These are phyloP conservation scores for Salvia splendens DNA, from an alignment of 257 asterid species.

Conservation along the genomic window DNA sequence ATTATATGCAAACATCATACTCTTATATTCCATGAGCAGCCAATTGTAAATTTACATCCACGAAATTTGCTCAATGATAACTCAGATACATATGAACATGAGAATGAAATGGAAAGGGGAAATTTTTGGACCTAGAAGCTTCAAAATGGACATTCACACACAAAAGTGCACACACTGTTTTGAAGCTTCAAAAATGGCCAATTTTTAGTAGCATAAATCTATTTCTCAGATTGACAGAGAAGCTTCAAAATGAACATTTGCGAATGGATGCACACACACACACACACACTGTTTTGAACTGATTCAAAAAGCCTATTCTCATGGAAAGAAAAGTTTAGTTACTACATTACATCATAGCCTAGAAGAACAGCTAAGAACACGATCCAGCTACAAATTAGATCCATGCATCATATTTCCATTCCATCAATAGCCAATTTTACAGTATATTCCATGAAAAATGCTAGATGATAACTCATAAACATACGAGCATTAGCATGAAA, in stretches of 20 bases:
- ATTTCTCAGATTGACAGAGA: neutral
- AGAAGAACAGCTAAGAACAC: neutral
- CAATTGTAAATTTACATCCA: neutral
- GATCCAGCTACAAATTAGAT: neutral
- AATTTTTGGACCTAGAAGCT: neutral
- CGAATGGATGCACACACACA: neutral
- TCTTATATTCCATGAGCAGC: slow-evolving; percentile 18
- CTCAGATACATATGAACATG: neutral
- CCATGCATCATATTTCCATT: slow-evolving; percentile 4
- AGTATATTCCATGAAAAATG: neutral
- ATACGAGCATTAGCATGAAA: neutral
- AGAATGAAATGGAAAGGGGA: slow-evolving; percentile 4
- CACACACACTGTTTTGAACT: neutral
- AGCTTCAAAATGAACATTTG: neutral
- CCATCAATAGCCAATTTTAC: slow-evolving; percentile 22
- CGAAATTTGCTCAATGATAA: neutral
- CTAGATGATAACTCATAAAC: neutral
- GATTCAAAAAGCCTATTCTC: neutral
- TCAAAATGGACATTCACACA: neutral
- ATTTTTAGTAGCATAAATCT: neutral
- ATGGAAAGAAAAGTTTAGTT: neutral
- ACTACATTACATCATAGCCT: neutral
- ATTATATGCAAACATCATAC: slow-evolving; percentile 16
- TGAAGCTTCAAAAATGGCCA: neutral
- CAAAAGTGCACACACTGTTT: neutral